Evolutionary conservation across 2,329 filamentous ascomycete species (phyloP), one percentile per base, ranked within the genome.

Genomic region (Penicillium brasilianum): DNA sequence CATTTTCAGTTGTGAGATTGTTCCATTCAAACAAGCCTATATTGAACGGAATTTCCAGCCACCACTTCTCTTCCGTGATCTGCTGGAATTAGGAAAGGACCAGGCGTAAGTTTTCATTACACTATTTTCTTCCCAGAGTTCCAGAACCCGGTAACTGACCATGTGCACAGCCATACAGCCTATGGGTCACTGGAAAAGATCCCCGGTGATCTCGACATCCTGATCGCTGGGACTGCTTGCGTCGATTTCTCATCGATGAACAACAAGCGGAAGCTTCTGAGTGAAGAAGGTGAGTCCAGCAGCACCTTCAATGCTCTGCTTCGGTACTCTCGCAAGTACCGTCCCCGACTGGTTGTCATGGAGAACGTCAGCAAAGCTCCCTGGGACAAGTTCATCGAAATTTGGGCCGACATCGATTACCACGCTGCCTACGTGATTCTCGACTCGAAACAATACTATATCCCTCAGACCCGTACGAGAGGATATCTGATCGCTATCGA

Each of bases 151-250:
- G 6, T 48, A 49, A 41, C 55, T 64, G 6, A 60, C 49, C 22
- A 59, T 37, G n/a, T 52, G 28, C 55, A 22, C 65, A 88, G 85
- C 1, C 87, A 84, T 20, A 93, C 89, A 1, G 88, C 88, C 1
- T 89, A 89, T 69, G 90, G 90, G 4, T 83, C 84, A 8, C 76
- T 82, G 52, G 80, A 80, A 4, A 55, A 74, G 1, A 84, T 92
- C 1, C 89, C 89, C 0, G 74, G 73, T 0, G 70, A 83, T 11
- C 74, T 87, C 1, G 88, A 93, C 64, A 71, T 94, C 0, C 77
- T 94, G 1, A 79, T 93, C 48, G 88, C 88, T 7, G 91, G 91
- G 0, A 91, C 89, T 44, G 88, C 89, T 0, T 95, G 91, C 66
- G 89, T 91, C 2, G 90, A 93, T 68, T 91, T 90, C 65, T 93